A percentile compares a stretch with the other conserved stretches of the same genome.
These are phyloP conservation scores for Malania oleifera DNA, from an alignment of 164 flowering plant species.

Conservation along the genomic window DNA sequence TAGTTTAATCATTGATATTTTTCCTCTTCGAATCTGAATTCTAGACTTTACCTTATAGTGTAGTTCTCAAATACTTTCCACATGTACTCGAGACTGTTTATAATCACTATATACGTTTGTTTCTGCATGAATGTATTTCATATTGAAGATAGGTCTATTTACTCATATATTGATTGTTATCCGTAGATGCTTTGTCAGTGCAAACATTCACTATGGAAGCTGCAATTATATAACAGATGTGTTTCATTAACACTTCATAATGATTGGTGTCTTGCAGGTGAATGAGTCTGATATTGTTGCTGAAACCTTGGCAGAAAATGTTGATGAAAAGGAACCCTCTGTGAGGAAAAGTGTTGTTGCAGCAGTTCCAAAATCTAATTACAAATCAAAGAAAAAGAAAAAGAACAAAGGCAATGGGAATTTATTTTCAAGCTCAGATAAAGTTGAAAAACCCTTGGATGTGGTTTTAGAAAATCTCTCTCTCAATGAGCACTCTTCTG, in stretches of 20 bases:
- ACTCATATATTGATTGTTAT: too few relatives aligned
- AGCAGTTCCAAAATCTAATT: constrained; percentile 26
- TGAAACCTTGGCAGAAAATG: constrained; percentile 17
- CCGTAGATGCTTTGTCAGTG: too few relatives aligned
- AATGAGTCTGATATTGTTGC: constrained; percentile 26
- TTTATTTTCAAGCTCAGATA: constrained; percentile 15
- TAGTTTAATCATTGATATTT: too few relatives aligned
- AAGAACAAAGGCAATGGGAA: constrained; percentile 62
- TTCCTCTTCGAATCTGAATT: too few relatives aligned
- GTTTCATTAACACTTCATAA: background rate
- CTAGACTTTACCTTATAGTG: too few relatives aligned
- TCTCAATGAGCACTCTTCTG: constrained; percentile 30
- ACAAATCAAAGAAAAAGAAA: constrained; percentile 67
- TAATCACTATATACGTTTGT: too few relatives aligned
- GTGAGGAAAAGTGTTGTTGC: constrained; percentile 14
- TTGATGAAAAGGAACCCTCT: constrained; percentile 18
- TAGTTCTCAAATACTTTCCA: too few relatives aligned
- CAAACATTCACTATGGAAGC: background rate
- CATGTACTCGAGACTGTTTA: too few relatives aligned
- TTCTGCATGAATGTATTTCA: too few relatives aligned
- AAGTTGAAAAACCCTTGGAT: constrained; percentile 33
- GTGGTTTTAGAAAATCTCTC: constrained; percentile 38
- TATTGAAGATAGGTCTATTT: too few relatives aligned
- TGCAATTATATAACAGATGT: background rate
- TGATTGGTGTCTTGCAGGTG: constrained; percentile 26